Evolutionary conservation across 2,329 filamentous ascomycete species (phyloP), one percentile per base, ranked within the genome.

Genomic region (Penicillium sp.): DNA sequence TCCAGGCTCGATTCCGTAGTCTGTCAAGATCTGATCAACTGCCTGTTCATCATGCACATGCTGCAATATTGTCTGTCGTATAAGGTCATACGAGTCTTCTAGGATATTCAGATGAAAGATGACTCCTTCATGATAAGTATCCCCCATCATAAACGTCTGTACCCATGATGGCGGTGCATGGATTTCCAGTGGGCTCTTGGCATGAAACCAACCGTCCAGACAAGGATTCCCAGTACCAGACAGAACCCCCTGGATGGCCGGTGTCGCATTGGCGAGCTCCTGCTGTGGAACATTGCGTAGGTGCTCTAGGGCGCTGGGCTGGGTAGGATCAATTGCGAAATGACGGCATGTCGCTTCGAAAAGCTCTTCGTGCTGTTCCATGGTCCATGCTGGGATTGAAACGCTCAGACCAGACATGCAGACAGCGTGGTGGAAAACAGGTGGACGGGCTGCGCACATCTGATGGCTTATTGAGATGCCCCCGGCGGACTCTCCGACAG

Each of bases 381-480:
- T 60, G 1, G 51, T 63, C 64, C 65, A 66, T 3, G 63, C 43
- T 1, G 63, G 63, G 45, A 67, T 66, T 0, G 63, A 50, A 1
- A 59, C 54, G 16, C 63, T 62, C 2, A 64, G 35, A 0, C 65
- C 64, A 9, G 64, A 66, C 64, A 67, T 66, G 24, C 63, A 65
- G 11, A 64, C 59, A 1, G 63, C 65, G 18, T 61, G 65, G 42
- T 62, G 62, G 28, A 67, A 67, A 6, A 42, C 26, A 2, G 66
- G 55, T 5, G 64, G 65, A 1, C 49, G 52, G 2, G 59, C 56
- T 4, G 64, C 59, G 9, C 52, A 50, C 8, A 68, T 57, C 18
- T 68, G 66, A 43, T 66, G 65, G 35, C 60, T 63, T 18, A 68
- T 65, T 1, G 65, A 67, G 8, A 67, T 67, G 0, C 61, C 64